Base-by-base conservation (phyloP, 352 stramenopile genomes). In the Globisporangium sylvaticum region DNA sequence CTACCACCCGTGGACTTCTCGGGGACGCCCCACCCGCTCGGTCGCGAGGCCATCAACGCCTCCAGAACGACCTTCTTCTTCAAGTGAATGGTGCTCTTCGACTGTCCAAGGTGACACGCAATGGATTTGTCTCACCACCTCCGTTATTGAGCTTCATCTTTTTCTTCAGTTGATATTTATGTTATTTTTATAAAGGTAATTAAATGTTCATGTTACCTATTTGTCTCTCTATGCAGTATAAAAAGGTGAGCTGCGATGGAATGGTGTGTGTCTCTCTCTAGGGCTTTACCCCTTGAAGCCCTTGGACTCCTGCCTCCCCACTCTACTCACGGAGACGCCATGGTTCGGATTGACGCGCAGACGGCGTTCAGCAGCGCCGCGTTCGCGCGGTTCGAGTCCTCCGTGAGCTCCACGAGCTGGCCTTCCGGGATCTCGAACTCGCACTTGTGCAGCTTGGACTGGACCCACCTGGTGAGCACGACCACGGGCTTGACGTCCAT, bases 391-490 rank as follows among this genome's bases (percentile, higher is more conserved):
- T 61, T 34, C 29, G 24, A 42, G n/a, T 50, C 46, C n/a, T 65
- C 46, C 12, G 50, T 31, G 34, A 61, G n/a, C 31, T 52, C 55
- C 27, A 34, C 22, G 22, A 58, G 15, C 46, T 46, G 22, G 14
- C 24, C 42, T 20, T 48, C 42, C 24, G 55, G 29, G 24, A 64
- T 34, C 20, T 12, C 55, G 15, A 58, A 59, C 31, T 64, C 64
- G 64, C 55, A 48, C 4, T 5, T 42, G n/a, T 62, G 73, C 22
- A 83, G 65, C 29, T 56, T 73, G 32, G 62, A 74, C 22, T 77
- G 66, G 14, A 68, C 71, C 77, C 77, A 84, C 22, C 67, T 60
- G 10, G 69, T 79, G 20, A 84, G 62, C 29, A 84, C 77, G 15
- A 84, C 55, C 5, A 64, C 18, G 4, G 32, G 31, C 50, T 59